Percentiles rank a stretch among this genome's conserved stretches.
phyloP scores from a whole-genome alignment of 352 stramenopile species.

The Thalassiosira mediterranea region DNA sequence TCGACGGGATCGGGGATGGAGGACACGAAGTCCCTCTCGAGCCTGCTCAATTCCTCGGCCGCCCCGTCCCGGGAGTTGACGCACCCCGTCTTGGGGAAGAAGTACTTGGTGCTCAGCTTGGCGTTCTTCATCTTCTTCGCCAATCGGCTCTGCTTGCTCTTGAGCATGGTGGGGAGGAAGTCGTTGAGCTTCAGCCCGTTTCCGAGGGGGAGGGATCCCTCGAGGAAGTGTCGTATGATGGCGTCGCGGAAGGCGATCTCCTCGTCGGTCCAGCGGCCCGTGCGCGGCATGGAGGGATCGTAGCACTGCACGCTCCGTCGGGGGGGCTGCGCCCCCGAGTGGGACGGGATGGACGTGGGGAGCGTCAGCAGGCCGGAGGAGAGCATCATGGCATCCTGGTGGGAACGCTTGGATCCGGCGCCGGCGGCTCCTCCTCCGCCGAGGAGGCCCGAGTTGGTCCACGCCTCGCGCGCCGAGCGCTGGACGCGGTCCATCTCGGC shows the following conservation, averaged over 20 bases:
- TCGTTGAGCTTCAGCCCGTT: conserved; percentile 83
- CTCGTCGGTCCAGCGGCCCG: conserved; percentile 76
- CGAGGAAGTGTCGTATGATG: conserved; percentile 74
- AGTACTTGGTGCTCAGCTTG: conserved; percentile 64
- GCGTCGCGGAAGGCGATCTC: conserved; percentile 79
- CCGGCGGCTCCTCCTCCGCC: not conserved
- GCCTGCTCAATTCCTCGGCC: conserved; percentile 57
- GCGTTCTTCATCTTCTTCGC: conserved; percentile 87
- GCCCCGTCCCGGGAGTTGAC: conserved; percentile 26
- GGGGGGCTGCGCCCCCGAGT: not conserved
- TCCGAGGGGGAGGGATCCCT: conserved; percentile 62
- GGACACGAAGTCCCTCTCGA: conserved; percentile 63
- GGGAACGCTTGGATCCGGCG: not conserved
- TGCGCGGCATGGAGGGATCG: conserved; percentile 49
- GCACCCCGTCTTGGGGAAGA: conserved; percentile 30
- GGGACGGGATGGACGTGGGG: not conserved
- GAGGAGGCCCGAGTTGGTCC: conserved; percentile 1
- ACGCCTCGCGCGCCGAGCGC: not conserved
- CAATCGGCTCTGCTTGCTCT: conserved; percentile 77
- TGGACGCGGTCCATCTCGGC: conserved; percentile 49
- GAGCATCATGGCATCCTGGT: conserved; percentile 1
- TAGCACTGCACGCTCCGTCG: conserved; percentile 6
- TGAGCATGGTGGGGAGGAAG: conserved; percentile 80
- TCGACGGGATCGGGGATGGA: conserved; percentile 56
- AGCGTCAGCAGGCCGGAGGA: not conserved